Evolutionary conservation across 352 stramenopile species (phyloP).

Genomic region (Poterioochromonas sp.): DNA sequence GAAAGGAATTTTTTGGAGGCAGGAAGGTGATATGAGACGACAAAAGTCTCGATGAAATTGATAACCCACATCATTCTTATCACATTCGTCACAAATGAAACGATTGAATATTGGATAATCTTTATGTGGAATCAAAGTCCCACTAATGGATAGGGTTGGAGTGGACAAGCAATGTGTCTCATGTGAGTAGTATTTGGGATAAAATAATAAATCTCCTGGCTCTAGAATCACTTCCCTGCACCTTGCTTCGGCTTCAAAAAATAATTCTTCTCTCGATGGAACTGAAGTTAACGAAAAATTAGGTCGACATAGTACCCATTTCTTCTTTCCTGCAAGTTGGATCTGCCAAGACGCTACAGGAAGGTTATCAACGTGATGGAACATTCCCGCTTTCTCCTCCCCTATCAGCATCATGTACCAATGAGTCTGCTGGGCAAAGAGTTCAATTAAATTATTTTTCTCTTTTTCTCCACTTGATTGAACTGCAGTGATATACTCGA

Average conservation of each 20-base stretch:
- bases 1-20: no score
- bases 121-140: background rate
- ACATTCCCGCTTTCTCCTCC: background rate
- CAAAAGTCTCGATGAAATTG: no score
- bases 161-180: background rate
- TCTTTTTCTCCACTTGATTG: background rate
- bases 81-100: no score
- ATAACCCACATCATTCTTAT: no score
- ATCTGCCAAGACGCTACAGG: background rate
- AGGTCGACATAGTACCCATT: background rate
- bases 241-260: background rate
- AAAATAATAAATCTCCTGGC: background rate
- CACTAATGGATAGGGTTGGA: background rate
- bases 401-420: background rate
- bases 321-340: background rate
- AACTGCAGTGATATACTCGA: no score
- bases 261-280: background rate
- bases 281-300: background rate
- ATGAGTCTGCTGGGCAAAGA: background rate
- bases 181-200: background rate
- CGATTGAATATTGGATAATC: no score
- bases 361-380: background rate
- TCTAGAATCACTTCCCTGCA: background rate
- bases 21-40: no score
- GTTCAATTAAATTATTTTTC: background rate